Base-by-base conservation (phyloP, 345 rosid species). In the Aquilaria malaccensis region DNA sequence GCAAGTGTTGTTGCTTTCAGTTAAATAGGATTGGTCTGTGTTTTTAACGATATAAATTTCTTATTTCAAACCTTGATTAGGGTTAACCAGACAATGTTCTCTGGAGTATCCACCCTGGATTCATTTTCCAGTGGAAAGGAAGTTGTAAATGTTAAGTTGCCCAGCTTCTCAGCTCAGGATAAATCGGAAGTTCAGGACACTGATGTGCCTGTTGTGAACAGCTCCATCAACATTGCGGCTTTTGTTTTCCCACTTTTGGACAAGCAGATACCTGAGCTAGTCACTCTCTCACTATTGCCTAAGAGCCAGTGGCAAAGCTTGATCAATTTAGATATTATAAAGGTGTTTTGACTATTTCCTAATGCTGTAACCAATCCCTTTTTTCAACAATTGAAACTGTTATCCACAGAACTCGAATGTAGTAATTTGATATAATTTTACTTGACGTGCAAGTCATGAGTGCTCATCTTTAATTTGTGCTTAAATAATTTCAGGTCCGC, bases 271-370 rank as follows among this genome's bases (percentile, higher is more conserved):
- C 99, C 97, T 2, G 95, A 86, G 64, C 91, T 91, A 62, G 96
- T 91, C 61, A 94, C 96, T 52, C 86, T 91, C 41, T 94, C 96
- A 41, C 63, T 91, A 47, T 78, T 94, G 81, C 97, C 96, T 29
- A 94, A 86, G 72, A 86, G 89, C 82, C 97, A 94, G 63, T 94
- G 97, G 99, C 97, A 94, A 66, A 79, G 95, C 73, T 76, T 91
- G 86, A 79, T 94, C 76, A 94, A 88, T 82, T 79, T 94, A 71
- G 97, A 91, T 74, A 85, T 88, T 56, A 94, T 90, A 74, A 94
- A 90, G 96, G 99, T 94, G 15, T 51, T 54, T 58, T 59, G 56
- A 50, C 51, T 30, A 57, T 60, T 65, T 11, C 11, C 11, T 37
- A 37, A 37, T 37, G 43, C 1, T 37, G 43, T 3, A 37, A 7